A percentile compares a stretch with the other conserved stretches of the same genome.
phyloP scores from a whole-genome alignment of 2,329 filamentous ascomycete genomes.

The Pseudogymnoascus sp. region DNA sequence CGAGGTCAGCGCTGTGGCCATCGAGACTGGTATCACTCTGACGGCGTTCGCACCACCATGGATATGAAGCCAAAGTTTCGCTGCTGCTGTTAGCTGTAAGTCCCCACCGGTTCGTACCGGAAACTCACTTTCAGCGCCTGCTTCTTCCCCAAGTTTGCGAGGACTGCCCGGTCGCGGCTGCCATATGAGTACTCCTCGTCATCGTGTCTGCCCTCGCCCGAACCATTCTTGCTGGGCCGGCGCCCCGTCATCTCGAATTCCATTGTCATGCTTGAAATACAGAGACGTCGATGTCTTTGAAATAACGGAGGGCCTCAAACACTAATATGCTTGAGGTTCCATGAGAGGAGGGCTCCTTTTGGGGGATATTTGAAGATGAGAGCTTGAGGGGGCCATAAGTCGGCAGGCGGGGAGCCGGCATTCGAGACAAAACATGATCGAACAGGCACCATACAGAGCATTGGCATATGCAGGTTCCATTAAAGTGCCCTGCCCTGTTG shows the following conservation, averaged over 20 bases:
- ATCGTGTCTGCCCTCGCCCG: not conserved
- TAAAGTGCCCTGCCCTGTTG: not conserved
- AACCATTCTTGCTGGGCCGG: not conserved
- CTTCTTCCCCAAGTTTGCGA: conserved; percentile 22
- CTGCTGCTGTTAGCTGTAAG: conserved; percentile 12
- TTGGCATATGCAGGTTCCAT: not conserved
- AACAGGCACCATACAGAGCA: not conserved
- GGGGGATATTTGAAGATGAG: not conserved
- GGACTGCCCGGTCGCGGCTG: conserved; percentile 19
- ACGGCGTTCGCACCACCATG: conserved; percentile 29
- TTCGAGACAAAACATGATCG: not conserved
- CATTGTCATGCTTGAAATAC: not conserved
- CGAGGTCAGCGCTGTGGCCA: not conserved
- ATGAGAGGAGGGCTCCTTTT: not conserved
- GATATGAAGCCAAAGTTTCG: conserved; percentile 42
- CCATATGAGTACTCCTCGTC: conserved; percentile 20
- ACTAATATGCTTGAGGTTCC: conserved; percentile 3
- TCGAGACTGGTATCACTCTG: not conserved
- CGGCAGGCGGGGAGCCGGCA: not conserved
- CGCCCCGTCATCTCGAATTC: conserved; percentile 3
- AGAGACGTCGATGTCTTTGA: not conserved
- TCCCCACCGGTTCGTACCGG: not conserved
- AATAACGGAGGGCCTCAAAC: not conserved
- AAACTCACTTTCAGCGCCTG: conserved; percentile 19
- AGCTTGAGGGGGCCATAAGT: not conserved